Conservation (phyloP, 2,329 filamentous ascomycete genomes). For the Claviceps maximensis region DNA sequence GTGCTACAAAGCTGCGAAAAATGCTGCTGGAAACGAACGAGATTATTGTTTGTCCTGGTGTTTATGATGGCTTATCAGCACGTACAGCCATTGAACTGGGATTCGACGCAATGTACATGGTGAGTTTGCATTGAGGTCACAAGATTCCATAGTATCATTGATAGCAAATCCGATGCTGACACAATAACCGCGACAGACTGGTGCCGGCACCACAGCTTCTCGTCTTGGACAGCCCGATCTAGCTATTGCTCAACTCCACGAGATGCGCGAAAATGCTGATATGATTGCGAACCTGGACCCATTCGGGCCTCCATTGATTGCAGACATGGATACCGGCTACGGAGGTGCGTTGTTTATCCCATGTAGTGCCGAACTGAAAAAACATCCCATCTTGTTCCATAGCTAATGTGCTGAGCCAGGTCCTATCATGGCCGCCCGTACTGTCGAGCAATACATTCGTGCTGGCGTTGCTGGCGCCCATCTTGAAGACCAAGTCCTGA, state of each 20-base stretch:
- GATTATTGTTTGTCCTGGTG: constrained; percentile 47
- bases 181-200: constrained; percentile 30
- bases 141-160: neutral
- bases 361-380: neutral
- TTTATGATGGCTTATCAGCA: constrained; percentile 56
- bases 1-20: constrained; percentile 24
- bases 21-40: constrained; percentile 26
- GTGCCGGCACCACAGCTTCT: constrained; percentile 49
- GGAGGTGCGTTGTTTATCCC: constrained; percentile 24
- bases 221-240: constrained; percentile 50
- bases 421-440: constrained; percentile 38
- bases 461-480: constrained; percentile 46
- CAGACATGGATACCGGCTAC: constrained; percentile 47
- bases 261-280: constrained; percentile 49
- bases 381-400: neutral
- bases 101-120: constrained; percentile 56
- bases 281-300: constrained; percentile 51
- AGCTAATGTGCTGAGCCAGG: constrained; percentile 12
- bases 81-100: constrained; percentile 47
- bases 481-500: constrained; percentile 50
- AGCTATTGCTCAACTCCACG: constrained; percentile 45
- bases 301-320: constrained; percentile 42
- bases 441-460: constrained; percentile 37
- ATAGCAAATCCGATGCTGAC: neutral
- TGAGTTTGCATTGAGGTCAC: constrained; percentile 17